Evolutionary conservation across 2,329 filamentous ascomycete genomes (phyloP).

Genomic region (Sarocladiaceae sp.): DNA sequence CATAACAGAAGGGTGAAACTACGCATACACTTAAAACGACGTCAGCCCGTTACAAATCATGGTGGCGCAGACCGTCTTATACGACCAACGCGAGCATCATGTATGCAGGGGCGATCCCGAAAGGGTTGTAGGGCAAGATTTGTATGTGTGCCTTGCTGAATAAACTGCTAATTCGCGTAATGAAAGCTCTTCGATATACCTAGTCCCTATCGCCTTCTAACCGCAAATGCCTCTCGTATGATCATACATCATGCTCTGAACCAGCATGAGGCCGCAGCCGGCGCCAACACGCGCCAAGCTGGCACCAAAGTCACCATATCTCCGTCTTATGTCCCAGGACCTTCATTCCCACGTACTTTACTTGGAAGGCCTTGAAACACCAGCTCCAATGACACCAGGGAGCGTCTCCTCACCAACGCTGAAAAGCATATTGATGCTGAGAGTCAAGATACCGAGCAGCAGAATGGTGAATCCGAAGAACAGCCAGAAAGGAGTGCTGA

Average conservation of each 20-base stretch:
- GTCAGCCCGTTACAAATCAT: not conserved
- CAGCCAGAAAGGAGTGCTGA: constrained; percentile 86
- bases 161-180: not conserved
- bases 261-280: not conserved
- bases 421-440: constrained; percentile 74
- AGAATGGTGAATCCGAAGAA: constrained; percentile 71
- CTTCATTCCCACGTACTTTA: too few relatives aligned
- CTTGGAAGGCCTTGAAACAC: constrained; percentile 69
- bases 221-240: constrained; percentile 1
- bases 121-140: not conserved
- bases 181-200: constrained; percentile 1
- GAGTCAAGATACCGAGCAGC: constrained; percentile 62
- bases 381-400: constrained; percentile 93
- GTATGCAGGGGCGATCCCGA: not conserved
- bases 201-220: constrained; percentile 3
- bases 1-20: too few relatives aligned
- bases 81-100: not conserved
- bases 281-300: not conserved
- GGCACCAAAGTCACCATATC: too few relatives aligned
- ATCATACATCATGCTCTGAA: constrained; percentile 4
- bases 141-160: constrained; percentile 2
- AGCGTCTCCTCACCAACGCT: constrained; percentile 82
- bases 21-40: too few relatives aligned
- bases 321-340: too few relatives aligned
- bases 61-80: not conserved